Base-by-base conservation (phyloP, 2,329 filamentous ascomycete species). In the Penicillium sp. region DNA sequence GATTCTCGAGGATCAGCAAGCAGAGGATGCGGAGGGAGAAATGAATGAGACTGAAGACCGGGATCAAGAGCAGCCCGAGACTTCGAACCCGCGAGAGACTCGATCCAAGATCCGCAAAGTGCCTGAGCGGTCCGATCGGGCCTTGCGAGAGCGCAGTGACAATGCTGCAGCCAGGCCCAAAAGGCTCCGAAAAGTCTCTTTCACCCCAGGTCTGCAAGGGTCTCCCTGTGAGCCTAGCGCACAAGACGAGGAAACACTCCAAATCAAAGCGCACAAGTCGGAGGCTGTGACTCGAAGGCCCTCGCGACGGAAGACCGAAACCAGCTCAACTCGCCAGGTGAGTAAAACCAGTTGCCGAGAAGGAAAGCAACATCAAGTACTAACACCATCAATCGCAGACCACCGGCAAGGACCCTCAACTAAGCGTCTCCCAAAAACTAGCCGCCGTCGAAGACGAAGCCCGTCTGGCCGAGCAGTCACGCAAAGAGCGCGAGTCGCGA, bases 361-460 rank as follows among this genome's bases (percentile, higher is more conserved):
- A 33, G 4, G 6, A 28, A 37, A 19, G 38, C 28, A 5, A 51
- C 35, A 24, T 30, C 15, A 4, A 51, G 17, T 60, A 61, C 63
- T 70, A 50, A 70, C 47, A 9, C 4, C 10, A 12, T 22, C 8
- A 37, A 28, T 22, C n/a, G 12, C 47, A 70, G 62, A 63, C 65
- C 62, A 65, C 64, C 30, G 40, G 55, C 17, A 59, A 56, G 8
- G 67, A 70, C 44, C 61, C 70, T 6, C 69, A 67, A n/a, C 65
- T 77, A 58, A 80, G 76, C 37, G 70, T 82, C 6, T 59, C 75
- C 6, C 76, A 82, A 62, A 82, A 81, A 63, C 74, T 82, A 10
- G 79, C 78, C 13, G 74, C 72, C 1, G 78, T 75, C 4, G 77
- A 81, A 65, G 74, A 75, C 22, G 80, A 82, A 65, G 80, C 81